These are phyloP conservation scores for Ophiostoma pallidulum DNA, from an alignment of 2,329 filamentous ascomycete species.

Conservation along the genomic window DNA sequence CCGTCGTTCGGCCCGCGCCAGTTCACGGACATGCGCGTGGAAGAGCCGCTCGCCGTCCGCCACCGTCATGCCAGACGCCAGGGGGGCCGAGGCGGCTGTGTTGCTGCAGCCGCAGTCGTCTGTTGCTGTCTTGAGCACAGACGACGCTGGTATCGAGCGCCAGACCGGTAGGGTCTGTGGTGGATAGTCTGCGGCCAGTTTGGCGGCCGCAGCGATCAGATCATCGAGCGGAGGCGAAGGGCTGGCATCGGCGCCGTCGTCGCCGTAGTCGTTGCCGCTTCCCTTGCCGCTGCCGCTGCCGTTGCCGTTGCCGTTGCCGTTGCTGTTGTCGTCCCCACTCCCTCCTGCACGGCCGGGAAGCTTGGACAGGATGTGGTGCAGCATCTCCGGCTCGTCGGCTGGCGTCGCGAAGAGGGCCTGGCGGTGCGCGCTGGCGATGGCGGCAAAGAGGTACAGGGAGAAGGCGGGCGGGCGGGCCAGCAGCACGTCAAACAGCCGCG, in stretches of 20 bases:
- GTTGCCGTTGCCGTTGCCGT: slow-evolving; percentile 36
- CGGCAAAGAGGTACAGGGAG: slow-evolving; percentile 83
- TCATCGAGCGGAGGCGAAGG: slow-evolving; percentile 59
- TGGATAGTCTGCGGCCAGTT: slow-evolving; percentile 56
- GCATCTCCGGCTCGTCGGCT: slow-evolving; percentile 78
- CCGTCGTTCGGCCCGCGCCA: slow-evolving; percentile 55
- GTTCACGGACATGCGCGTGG: slow-evolving; percentile 58
- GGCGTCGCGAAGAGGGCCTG: slow-evolving; percentile 80
- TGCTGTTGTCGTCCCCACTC: not conserved
- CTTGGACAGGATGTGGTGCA: slow-evolving; percentile 80
- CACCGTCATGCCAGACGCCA: slow-evolving; percentile 45
- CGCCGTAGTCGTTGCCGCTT: too few species aligned
- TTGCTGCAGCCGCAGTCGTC: slow-evolving; percentile 41
- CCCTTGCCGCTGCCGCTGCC: slow-evolving; percentile 37
- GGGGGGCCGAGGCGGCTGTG: slow-evolving; percentile 13
- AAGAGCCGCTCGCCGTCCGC: slow-evolving; percentile 61
- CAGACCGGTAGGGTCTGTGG: slow-evolving; percentile 65
- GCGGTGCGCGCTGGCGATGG: slow-evolving; percentile 72
- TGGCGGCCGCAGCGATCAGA: slow-evolving; percentile 57
- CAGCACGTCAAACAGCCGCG: slow-evolving; percentile 85
- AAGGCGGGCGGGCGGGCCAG: slow-evolving; percentile 82
- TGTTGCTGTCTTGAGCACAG: slow-evolving; percentile 83
- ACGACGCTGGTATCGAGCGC: slow-evolving; percentile 61
- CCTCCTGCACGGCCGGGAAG: slow-evolving; percentile 47
- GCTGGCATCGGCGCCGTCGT: slow-evolving; percentile 36